These are phyloP conservation scores for Fistulifera solaris DNA, from an alignment of 108 stramenopile genomes.

Conservation along the genomic window DNA sequence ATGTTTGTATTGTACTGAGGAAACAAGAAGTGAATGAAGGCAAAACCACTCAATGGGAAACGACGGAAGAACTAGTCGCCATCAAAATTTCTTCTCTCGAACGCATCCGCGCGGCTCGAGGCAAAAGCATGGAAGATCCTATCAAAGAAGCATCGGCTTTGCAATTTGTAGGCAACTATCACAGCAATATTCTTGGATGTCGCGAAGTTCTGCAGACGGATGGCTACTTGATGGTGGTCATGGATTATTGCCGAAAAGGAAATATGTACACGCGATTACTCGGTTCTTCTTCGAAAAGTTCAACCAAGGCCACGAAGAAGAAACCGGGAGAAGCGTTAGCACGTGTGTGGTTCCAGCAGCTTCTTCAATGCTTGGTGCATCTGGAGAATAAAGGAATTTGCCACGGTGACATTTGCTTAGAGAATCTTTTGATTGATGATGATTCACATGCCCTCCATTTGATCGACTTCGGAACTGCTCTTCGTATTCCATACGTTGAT, in stretches of 20 bases:
- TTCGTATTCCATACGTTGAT: constrained; percentile 65
- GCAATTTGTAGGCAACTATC: constrained; percentile 71
- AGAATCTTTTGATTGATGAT: constrained; percentile 59
- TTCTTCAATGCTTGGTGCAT: constrained; percentile 57
- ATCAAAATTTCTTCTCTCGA: constrained; percentile 68
- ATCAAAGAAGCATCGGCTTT: constrained; percentile 84
- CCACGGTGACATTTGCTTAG: constrained; percentile 66
- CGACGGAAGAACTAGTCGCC: constrained; percentile 49
- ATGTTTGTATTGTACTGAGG: constrained; percentile 48
- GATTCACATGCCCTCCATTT: constrained; percentile 14
- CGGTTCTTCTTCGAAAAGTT: background rate
- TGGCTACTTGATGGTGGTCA: constrained; percentile 71
- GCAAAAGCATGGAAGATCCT: constrained; percentile 72
- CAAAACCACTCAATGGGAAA: constrained; percentile 58
- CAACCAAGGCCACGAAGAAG: background rate
- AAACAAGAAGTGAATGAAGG: background rate
- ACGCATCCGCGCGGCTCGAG: constrained; percentile 45
- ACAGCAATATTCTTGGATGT: constrained; percentile 71
- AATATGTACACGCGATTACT: constrained; percentile 57
- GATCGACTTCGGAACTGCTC: constrained; percentile 67
- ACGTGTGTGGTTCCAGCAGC: constrained; percentile 56
- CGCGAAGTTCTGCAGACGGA: constrained; percentile 75
- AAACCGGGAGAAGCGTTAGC: constrained; percentile 34
- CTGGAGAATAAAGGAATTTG: constrained; percentile 59
- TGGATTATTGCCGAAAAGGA: constrained; percentile 76